These are phyloP conservation scores for Combretum micranthum DNA, from an alignment of 345 rosid species.

Conservation along the genomic window DNA sequence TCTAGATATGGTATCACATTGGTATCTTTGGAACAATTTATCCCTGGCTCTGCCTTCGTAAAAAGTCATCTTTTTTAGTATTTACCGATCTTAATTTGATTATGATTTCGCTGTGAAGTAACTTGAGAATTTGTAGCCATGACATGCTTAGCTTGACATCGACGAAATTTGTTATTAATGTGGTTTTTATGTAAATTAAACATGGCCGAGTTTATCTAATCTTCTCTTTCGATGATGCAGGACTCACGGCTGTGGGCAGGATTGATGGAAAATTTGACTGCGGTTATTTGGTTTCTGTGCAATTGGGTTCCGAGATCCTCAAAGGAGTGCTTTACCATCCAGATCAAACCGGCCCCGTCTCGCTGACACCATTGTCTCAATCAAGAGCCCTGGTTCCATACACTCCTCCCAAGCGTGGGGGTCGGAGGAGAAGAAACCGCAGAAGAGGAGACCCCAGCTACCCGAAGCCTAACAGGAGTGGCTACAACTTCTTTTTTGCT, in stretches of 20 bases:
- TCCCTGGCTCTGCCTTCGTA: too few relatives aligned
- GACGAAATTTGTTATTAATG: too few relatives aligned
- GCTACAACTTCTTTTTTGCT: slow-evolving; percentile 92
- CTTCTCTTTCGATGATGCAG: slow-evolving; percentile 14
- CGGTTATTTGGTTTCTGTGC: slow-evolving; percentile 74
- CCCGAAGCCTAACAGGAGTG: slow-evolving; percentile 92
- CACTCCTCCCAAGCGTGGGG: slow-evolving; percentile 10
- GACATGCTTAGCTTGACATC: too few relatives aligned
- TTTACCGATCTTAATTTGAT: too few relatives aligned
- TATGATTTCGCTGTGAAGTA: too few relatives aligned
- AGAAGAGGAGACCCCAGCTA: slow-evolving; percentile 75
- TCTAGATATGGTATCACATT: too few relatives aligned
- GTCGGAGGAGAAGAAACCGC: slow-evolving; percentile 46
- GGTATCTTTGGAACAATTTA: too few relatives aligned
- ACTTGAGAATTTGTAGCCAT: too few relatives aligned
- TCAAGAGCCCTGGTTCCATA: slow-evolving; percentile 30
- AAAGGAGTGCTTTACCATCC: slow-evolving; percentile 81
- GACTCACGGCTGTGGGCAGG: slow-evolving; percentile 51
- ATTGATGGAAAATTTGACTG: slow-evolving; percentile 89
- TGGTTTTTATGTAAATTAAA: too few relatives aligned
- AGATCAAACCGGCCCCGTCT: slow-evolving; percentile 26
- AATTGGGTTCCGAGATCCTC: slow-evolving; percentile 69
- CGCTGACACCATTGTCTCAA: slow-evolving; percentile 5
- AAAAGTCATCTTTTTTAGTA: too few relatives aligned
- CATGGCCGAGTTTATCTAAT: too few relatives aligned